Evolutionary conservation across 2,329 filamentous ascomycete genomes (phyloP).

Genomic region (Neonectria sp.): DNA sequence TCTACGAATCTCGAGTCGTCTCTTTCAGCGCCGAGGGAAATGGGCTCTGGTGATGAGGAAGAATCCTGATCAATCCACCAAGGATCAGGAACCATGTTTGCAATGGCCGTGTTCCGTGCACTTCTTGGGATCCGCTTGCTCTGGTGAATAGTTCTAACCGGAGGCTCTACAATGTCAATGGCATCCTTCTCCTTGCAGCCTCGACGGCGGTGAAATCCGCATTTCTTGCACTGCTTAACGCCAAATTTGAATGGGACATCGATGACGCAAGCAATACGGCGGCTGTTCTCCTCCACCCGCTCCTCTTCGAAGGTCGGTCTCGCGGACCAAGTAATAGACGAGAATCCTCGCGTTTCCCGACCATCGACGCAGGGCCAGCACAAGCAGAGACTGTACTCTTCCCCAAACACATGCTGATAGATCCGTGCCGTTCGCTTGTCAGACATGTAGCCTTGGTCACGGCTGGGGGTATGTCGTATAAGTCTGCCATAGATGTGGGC

Average conservation of each 20-base stretch:
- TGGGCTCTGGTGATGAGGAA: background rate
- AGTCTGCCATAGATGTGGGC: constrained; percentile 17
- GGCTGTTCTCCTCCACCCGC: constrained; percentile 18
- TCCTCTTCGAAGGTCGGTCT: constrained; percentile 12
- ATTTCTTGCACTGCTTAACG: constrained; percentile 35
- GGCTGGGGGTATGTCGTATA: constrained; percentile 32
- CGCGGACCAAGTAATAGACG: constrained; percentile 3
- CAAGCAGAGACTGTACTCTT: constrained; percentile 33
- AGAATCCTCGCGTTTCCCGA: constrained; percentile 10
- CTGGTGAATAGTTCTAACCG: background rate
- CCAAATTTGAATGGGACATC: constrained; percentile 26
- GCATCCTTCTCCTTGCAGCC: constrained; percentile 31
- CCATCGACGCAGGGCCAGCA: constrained; percentile 41
- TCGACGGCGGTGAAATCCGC: constrained; percentile 34
- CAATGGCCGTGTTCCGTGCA: background rate
- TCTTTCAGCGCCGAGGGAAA: background rate
- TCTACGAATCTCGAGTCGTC: too few species aligned
- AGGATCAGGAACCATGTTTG: background rate
- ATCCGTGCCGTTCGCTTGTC: constrained; percentile 15
- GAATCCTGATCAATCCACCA: background rate
- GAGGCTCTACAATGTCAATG: background rate
- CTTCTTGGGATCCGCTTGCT: background rate
- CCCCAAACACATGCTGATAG: constrained; percentile 31
- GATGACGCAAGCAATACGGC: constrained; percentile 10
- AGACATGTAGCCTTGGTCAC: background rate